These are phyloP conservation scores for Sorghum bicolor DNA, from an alignment of 176 grass and related monocot genomes.

Conservation along the genomic window Sorghum_bicolor_NCBIv3 NC_012870.2:71875001-71875500, in stretches of 20 bases:
- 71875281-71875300: conserved; percentile 35
- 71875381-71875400: conserved; percentile 91
- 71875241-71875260: conserved; percentile 62
- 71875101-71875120: conserved; percentile 29
- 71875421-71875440: conserved; percentile 21
- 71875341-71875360: conserved; percentile 35
- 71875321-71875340: conserved; percentile 39
- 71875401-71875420: conserved; percentile 53
- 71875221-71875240: background rate
- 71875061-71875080: conserved; percentile 27
- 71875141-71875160: conserved; percentile 45
- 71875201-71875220: background rate
- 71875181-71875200: conserved; percentile 19
- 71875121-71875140: conserved; percentile 37
- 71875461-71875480: conserved; percentile 91
- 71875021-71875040: conserved; percentile 73
- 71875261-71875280: conserved; percentile 60
- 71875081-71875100: conserved; percentile 37
- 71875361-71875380: conserved; percentile 63
- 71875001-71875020: conserved; percentile 43
- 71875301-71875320: conserved; percentile 28
- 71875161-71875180: conserved; percentile 43
- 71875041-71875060: conserved; percentile 39
- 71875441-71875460: conserved; percentile 65
- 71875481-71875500: conserved; percentile 77